Evolutionary conservation across 2,329 filamentous ascomycete genomes (phyloP).

Genomic region (Periglandula ipomoeae): DNA sequence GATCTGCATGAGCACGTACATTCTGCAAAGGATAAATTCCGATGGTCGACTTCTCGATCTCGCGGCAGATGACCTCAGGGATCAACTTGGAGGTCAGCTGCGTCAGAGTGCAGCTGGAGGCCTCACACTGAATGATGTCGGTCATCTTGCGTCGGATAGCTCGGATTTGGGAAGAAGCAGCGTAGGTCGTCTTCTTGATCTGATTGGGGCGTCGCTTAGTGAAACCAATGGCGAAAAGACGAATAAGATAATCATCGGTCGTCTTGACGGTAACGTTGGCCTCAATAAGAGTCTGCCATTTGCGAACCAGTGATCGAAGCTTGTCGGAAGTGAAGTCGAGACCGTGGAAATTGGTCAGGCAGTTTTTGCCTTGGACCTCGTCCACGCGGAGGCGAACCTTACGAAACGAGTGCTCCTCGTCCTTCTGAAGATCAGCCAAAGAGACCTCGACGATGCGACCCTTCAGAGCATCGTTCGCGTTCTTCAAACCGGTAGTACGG

Average conservation of each 20-base stretch:
- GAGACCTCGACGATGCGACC: slow-evolving; percentile 98
- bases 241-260: slow-evolving; percentile 98
- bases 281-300: slow-evolving; percentile 99
- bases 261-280: slow-evolving; percentile 99
- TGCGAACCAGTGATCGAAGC: slow-evolving; percentile 96
- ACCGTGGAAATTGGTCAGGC: slow-evolving; percentile 99
- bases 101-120: slow-evolving; percentile 83
- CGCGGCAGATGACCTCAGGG: slow-evolving; percentile 96
- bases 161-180: slow-evolving; percentile 91
- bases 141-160: slow-evolving; percentile 99
- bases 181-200: slow-evolving; percentile 99
- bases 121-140: slow-evolving; percentile 97
- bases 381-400: slow-evolving; percentile 99
- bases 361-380: slow-evolving; percentile 99
- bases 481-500: slow-evolving; percentile 99
- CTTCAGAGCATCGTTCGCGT: slow-evolving; percentile 98
- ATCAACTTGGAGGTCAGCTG: slow-evolving; percentile 99
- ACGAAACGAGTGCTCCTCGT: slow-evolving; percentile 99
- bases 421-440: slow-evolving; percentile 97
- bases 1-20: slow-evolving; percentile 45
- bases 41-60: slow-evolving; percentile 99
- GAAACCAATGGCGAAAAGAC: slow-evolving; percentile 98
- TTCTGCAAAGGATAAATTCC: slow-evolving; percentile 99
- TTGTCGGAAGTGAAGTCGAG: slow-evolving; percentile 99
- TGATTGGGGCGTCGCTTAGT: slow-evolving; percentile 99